phyloP scores from a whole-genome alignment of 768 basidiomycete species.

The Filobasidium floriforme region DNA sequence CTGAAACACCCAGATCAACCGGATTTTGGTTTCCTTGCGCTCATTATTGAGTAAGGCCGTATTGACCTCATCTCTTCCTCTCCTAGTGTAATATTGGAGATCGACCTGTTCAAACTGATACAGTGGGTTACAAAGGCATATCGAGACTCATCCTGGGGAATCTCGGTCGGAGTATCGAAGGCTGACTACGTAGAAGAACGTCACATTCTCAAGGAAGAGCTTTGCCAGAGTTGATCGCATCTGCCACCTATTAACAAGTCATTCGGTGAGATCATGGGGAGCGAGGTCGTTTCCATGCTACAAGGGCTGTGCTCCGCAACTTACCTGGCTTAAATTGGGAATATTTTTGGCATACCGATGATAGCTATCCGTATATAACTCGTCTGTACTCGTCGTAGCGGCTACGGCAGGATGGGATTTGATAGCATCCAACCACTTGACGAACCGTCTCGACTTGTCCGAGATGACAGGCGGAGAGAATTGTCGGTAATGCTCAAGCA shows the following conservation, averaged over 20 bases:
- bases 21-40: too few relatives aligned
- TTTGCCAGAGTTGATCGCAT: conserved; percentile 15
- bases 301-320: not conserved
- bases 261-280: not conserved
- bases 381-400: conserved; percentile 18
- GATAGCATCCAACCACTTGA: conserved; percentile 14
- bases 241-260: conserved; percentile 8
- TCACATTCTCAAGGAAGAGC: conserved; percentile 13
- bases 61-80: too few relatives aligned
- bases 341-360: conserved; percentile 20
- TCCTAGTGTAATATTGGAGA: too few relatives aligned
- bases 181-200: too few relatives aligned
- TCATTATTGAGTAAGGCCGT: too few relatives aligned
- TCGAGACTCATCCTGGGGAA: too few relatives aligned
- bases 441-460: conserved; percentile 11
- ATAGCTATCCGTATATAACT: conserved; percentile 17
- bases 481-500: conserved; percentile 14
- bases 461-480: conserved; percentile 10
- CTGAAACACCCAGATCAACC: too few relatives aligned
- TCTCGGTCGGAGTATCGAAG: too few relatives aligned
- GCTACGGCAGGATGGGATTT: conserved; percentile 10
- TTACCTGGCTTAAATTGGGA: conserved; percentile 16
- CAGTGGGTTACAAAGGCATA: too few relatives aligned
- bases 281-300: not conserved
- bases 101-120: too few relatives aligned